Base-by-base conservation (phyloP, 2,329 filamentous ascomycete genomes). In the Drechslerella dactyloides region DNA sequence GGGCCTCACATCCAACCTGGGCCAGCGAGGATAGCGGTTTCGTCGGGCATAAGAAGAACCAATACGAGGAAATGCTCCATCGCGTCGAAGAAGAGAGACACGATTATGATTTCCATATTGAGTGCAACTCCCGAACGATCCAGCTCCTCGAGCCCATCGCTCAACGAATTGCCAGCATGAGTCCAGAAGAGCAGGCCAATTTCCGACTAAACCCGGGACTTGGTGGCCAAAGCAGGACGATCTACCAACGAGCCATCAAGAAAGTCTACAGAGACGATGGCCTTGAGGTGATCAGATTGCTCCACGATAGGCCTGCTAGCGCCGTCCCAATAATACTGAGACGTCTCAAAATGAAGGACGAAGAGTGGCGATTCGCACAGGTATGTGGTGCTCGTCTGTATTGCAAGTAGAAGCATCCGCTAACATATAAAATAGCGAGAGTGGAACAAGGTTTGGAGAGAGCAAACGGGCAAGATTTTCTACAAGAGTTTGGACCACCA, bases 1-100 rank as follows among this genome's bases (percentile, higher is more conserved):
- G 94, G 94, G 94, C 94, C 1, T 97, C 93, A 24, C 94, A 99
- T 81, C 94, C 94, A 2, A 99, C 94, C 0, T 99, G 94, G 94
- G 94, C 93, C 1, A 97, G 93, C 0, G 94, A 99, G 80, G 94
- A 99, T 78, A 96, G 91, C 50, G 94, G 94, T 0, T 99, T 99
- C 76, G 93, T 99, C 69, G 94, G 94, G 11, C 94, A 99, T 81
- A 87, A 93, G 73, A 99, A 99, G 85, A 99, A 99, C 76, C 87
- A 89, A 61, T 96, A 90, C 74, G 94, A 99, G 79, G 94, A 99
- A 80, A 90, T 90, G 33, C 86, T 99, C 7, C 94, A 99, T 78
- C 86, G 94, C 19, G 97, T 99, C 72, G 94, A 99, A 80, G 94
- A 99, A 80, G 94, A 99, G 79, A 90, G 94, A 2, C 94, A 99